A percentile compares a stretch with the other conserved stretches of the same genome.
Evolutionary conservation across 1,139 yeast species (phyloP).

Genomic region (Kazachstania sp.): DNA sequence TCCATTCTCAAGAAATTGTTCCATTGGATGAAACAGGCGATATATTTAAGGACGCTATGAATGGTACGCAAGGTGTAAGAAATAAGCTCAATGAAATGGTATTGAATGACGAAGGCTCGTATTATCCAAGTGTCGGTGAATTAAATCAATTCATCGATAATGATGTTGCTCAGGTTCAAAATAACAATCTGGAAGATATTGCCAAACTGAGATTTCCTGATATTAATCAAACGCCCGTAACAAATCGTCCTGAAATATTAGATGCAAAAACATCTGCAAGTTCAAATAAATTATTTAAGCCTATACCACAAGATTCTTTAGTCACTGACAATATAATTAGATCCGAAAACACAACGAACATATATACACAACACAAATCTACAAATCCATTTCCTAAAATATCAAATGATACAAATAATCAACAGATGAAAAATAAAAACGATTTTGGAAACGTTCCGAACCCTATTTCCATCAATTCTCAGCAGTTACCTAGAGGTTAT

Average conservation of each 20-base stretch:
- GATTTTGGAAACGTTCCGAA: neutral
- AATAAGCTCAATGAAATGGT: slow-evolving; percentile 3
- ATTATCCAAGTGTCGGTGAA: slow-evolving; percentile 13
- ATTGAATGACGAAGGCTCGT: slow-evolving; percentile 5
- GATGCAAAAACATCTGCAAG: neutral
- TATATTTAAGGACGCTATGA: neutral
- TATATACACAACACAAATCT: slow-evolving; percentile 25
- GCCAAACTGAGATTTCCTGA: neutral
- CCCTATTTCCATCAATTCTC: neutral
- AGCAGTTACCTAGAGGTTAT: neutral
- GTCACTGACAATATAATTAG: neutral
- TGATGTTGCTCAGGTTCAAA: slow-evolving; percentile 8
- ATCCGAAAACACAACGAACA: slow-evolving; percentile 10
- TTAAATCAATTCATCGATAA: slow-evolving; percentile 10
- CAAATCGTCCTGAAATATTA: neutral
- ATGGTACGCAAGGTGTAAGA: slow-evolving; percentile 7
- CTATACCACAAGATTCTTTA: slow-evolving; percentile 15
- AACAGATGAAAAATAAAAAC: neutral
- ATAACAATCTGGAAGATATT: neutral
- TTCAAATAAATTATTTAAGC: neutral
- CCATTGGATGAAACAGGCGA: slow-evolving; percentile 1
- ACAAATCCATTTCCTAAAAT: slow-evolving; percentile 31
- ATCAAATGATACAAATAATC: slow-evolving; percentile 4
- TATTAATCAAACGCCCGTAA: slow-evolving; percentile 1
- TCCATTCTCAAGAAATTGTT: neutral